Conservation (phyloP, 2,329 filamentous ascomycete species). For the Hymenoscyphus repandus region DNA sequence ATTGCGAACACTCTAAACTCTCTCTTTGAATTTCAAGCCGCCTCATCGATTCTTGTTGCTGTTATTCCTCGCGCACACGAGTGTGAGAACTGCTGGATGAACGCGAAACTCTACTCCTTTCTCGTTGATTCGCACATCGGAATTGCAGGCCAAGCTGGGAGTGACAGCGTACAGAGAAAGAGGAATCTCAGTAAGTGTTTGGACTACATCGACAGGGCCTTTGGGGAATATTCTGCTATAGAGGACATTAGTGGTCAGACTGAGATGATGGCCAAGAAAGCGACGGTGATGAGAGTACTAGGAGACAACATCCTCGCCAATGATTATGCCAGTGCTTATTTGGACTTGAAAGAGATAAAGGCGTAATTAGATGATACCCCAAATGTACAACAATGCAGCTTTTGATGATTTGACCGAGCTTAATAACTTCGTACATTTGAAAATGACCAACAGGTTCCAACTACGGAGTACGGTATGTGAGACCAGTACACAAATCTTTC, state of each 20-base stretch:
- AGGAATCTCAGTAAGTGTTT: conserved; percentile 41
- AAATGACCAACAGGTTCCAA: too few relatives aligned
- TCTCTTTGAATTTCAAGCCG: conserved; percentile 54
- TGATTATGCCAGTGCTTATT: conserved; percentile 49
- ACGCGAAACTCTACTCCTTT: conserved; percentile 52
- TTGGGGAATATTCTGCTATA: conserved; percentile 48
- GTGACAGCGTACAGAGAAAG: conserved; percentile 35
- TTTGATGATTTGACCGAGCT: too few relatives aligned
- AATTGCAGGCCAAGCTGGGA: conserved; percentile 45
- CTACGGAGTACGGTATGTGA: too few relatives aligned
- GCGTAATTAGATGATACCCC: conserved; percentile 18
- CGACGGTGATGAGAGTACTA: conserved; percentile 54
- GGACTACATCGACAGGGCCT: conserved; percentile 27
- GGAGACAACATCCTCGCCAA: conserved; percentile 51
- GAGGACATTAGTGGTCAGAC: conserved; percentile 56
- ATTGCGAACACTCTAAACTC: conserved; percentile 53
- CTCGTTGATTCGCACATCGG: conserved; percentile 63
- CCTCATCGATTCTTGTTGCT: conserved; percentile 50
- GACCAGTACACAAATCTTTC: too few relatives aligned
- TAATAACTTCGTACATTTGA: too few relatives aligned
- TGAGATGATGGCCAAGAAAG: conserved; percentile 62
- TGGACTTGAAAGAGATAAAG: conserved; percentile 42
- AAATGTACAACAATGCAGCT: background rate
- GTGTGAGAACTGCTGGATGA: conserved; percentile 50
- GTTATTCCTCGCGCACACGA: conserved; percentile 62